Evolutionary conservation across 75 land plant species (phyloP), one percentile per base, ranked within the genome.

Genomic region (Larix kaempferi): DNA sequence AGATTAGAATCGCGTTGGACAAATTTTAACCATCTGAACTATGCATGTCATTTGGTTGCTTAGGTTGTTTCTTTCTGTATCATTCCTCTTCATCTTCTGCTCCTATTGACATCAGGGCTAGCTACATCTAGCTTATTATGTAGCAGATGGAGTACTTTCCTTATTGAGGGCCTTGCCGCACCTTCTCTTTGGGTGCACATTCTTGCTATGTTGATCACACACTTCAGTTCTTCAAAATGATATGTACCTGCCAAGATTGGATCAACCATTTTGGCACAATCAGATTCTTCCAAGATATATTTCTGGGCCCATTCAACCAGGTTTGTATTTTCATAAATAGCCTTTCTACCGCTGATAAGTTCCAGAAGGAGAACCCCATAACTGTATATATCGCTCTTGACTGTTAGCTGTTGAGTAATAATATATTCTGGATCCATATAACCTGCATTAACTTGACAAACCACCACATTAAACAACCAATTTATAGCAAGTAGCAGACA

Each of bases 331-430:
- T 80, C 77, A 52, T 65, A 71, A 62, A 83, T 61, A 23, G 84
- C 84, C 37, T 60, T 71, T 55, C 84, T 62, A 54, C 76, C 84
- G 21, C 83, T 83, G 27, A 83, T 57, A 60, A 83, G 82, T 72
- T 79, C 84, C 78, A 83, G 57, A 57, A 83, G 72, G 55, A 83
- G 83, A 6, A 83, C 84, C 16, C 84, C 84, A 64, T 74, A 83
- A 77, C 84, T 80, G 77, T 83, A 83, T 39, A 83, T 75, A 74
- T 83, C 84, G 33, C 82, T 75, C 74, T 83, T 83, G 56, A 80
- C 37, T 23, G 82, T 80, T 76, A 80, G 57, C 57, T 83, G 66
- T 39, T 74, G 56, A 16, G 77, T 83, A 16, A 64, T 49, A 33
- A 65, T 77, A 56, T 79, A 83, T 59, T 83, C 84, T n/a, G 82